Conservation (phyloP, 179 eudicot genomes). For the Amaranthus tricolor region DNA sequence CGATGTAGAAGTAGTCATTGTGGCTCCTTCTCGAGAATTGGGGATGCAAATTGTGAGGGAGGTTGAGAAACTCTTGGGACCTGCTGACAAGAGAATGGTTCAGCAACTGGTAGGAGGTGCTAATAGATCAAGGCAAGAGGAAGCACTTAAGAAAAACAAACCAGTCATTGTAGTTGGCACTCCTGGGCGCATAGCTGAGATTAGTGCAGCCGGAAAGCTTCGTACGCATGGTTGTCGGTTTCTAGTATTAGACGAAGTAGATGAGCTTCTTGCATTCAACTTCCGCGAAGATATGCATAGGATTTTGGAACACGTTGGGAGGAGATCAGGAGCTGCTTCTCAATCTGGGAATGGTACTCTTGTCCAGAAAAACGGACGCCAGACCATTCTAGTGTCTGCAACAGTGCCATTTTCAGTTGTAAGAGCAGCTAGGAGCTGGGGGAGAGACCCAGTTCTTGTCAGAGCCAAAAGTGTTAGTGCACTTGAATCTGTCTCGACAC, state of each 20-base stretch:
- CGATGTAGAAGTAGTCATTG: constrained; percentile 75
- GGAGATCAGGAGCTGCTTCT: constrained; percentile 40
- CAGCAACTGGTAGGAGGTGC: constrained; percentile 98
- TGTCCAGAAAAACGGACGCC: constrained; percentile 41
- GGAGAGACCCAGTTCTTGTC: constrained; percentile 68
- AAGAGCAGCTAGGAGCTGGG: constrained; percentile 86
- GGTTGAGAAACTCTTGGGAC: constrained; percentile 76
- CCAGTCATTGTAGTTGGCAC: constrained; percentile 88
- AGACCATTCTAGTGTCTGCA: constrained; percentile 88
- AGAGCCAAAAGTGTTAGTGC: constrained; percentile 63
- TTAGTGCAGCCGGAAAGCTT: constrained; percentile 82
- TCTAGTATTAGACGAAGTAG: constrained; percentile 87
- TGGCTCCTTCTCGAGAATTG: constrained; percentile 93
- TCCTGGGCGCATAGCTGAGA: constrained; percentile 88
- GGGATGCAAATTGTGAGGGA: constrained; percentile 96
- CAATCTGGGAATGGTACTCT: constrained; percentile 19
- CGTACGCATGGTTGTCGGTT: constrained; percentile 72
- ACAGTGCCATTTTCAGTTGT: constrained; percentile 85
- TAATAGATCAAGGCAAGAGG: constrained; percentile 77
- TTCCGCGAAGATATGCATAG: constrained; percentile 91
- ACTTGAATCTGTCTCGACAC: constrained; percentile 45
- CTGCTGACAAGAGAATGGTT: constrained; percentile 66
- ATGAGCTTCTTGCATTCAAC: constrained; percentile 75
- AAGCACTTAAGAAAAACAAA: constrained; percentile 86
- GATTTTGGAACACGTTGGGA: constrained; percentile 85